phyloP scores from a whole-genome alignment of 305 asterid genomes.

The Fraxinus sp. region DNA sequence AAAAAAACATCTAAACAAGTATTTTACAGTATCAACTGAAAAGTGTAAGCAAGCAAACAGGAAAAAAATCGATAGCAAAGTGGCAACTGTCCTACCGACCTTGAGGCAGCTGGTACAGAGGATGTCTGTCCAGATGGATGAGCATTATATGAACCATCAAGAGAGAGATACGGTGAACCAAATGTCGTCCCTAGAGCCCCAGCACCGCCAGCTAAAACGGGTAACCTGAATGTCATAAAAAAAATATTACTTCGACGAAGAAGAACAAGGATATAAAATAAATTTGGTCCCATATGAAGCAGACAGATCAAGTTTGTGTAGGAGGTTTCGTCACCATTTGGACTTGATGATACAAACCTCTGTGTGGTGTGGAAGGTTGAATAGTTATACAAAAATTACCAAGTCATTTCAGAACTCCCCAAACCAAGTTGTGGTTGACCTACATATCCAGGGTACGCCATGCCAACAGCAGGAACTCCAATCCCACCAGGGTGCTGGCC shows the following conservation, averaged over 20 bases:
- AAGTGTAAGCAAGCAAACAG: not conserved
- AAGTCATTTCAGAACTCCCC: constrained; percentile 90
- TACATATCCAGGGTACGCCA: constrained; percentile 99
- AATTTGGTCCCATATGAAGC: not conserved
- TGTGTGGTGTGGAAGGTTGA: constrained; percentile 1
- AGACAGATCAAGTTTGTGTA: not conserved
- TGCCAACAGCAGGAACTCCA: constrained; percentile 99
- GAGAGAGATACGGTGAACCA: constrained; percentile 71
- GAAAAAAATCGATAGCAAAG: not conserved
- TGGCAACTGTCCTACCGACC: constrained; percentile 41
- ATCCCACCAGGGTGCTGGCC: constrained; percentile 91
- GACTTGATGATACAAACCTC: not conserved
- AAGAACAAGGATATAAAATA: not conserved
- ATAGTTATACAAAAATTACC: constrained; percentile 43
- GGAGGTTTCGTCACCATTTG: not conserved
- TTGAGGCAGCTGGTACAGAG: constrained; percentile 48
- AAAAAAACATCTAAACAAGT: not conserved
- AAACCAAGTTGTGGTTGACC: constrained; percentile 70
- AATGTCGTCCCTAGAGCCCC: constrained; percentile 78
- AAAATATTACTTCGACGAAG: not conserved
- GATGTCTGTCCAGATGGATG: constrained; percentile 70
- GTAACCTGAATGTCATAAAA: constrained; percentile 58
- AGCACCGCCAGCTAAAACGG: constrained; percentile 90
- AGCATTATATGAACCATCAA: constrained; percentile 75
- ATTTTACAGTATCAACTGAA: not conserved